These are phyloP conservation scores for Trichoderma sp. DNA, from an alignment of 2,329 filamentous ascomycete genomes.

Conservation along the genomic window DNA sequence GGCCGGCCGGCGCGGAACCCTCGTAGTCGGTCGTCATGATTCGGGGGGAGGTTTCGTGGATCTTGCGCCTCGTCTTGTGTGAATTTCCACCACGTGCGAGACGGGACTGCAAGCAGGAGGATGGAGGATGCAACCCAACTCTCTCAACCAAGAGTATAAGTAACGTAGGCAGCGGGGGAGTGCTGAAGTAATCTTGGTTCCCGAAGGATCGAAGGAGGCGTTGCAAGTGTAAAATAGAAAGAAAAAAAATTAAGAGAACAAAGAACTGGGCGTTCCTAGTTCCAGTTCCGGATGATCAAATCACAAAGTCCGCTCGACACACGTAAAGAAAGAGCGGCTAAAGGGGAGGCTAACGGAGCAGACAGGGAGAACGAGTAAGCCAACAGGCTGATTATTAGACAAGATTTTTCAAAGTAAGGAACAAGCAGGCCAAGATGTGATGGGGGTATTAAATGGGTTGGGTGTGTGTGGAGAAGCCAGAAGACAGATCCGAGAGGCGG, in stretches of 20 bases:
- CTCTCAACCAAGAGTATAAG: neutral
- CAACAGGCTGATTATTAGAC: constrained; percentile 4
- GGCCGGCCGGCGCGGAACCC: constrained; percentile 34
- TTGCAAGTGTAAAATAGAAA: neutral
- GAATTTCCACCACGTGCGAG: neutral
- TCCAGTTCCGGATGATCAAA: neutral
- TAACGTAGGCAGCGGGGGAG: neutral
- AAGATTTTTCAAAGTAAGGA: neutral
- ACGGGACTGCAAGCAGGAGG: neutral
- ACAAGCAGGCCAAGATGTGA: neutral
- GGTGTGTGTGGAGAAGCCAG: constrained; percentile 24
- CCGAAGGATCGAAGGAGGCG: constrained; percentile 1
- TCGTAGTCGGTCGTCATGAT: constrained; percentile 36
- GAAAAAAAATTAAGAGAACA: neutral
- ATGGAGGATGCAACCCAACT: neutral
- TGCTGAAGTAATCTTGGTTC: neutral
- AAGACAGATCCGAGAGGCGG: constrained; percentile 12
- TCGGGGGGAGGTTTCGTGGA: too few species aligned
- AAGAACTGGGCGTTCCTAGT: neutral
- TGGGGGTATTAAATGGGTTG: constrained; percentile 9
- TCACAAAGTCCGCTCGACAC: constrained; percentile 11
- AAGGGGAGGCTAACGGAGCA: constrained; percentile 15
- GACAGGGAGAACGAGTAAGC: neutral
- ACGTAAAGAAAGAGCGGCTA: constrained; percentile 11
- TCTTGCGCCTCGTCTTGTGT: neutral